Evolutionary conservation across 768 basidiomycete genomes (phyloP), one percentile per base, ranked within the genome.

Genomic region (Suillus tomentosus): DNA sequence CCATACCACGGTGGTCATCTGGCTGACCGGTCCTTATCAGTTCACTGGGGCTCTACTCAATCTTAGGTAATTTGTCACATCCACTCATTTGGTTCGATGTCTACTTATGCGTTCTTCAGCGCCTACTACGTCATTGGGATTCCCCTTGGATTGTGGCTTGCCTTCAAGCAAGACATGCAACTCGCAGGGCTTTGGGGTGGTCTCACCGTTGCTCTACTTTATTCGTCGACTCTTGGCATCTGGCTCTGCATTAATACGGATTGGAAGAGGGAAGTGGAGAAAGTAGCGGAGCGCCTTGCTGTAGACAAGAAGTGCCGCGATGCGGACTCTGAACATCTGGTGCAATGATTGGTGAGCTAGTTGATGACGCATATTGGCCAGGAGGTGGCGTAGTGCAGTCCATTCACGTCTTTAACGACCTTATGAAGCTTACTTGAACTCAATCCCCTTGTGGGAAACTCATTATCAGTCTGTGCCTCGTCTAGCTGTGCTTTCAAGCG

Each of bases 121-220:
- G 87, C 88, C 1, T 95, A 95, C 75, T 95, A 95, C 71, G 78
- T 90, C 62, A 78, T 95, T 62, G 92, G 92, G 39, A 87, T 95
- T 62, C 94, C 94, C 0, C 79, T 93, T 61, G 95, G 93, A 2
- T 76, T 94, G 42, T 92, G 84, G 79, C 84, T 96, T 10, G 83
- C 91, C 1, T 94, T 95, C 79, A 78, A 79, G 64, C 75, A 72
- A 7, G 72, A 82, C 56, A 81, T 88, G 74, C 84, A 82, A 2
- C 80, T 97, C 31, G 80, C 83, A 39, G 95, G 95, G 0, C 79
- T 97, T 6, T 97, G 95, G 95, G 81, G 89, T 58, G 95, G 95
- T 19, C 78, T 96, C n/a, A 90, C 89, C 0, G 71, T 88, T 14
- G 73, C 74, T 14, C 42, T 91, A n/a, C 76, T 89, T 11, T 90